phyloP scores from a whole-genome alignment of 1,284 basidiomycete species.

The Cystobasidium slooffiae region DNA sequence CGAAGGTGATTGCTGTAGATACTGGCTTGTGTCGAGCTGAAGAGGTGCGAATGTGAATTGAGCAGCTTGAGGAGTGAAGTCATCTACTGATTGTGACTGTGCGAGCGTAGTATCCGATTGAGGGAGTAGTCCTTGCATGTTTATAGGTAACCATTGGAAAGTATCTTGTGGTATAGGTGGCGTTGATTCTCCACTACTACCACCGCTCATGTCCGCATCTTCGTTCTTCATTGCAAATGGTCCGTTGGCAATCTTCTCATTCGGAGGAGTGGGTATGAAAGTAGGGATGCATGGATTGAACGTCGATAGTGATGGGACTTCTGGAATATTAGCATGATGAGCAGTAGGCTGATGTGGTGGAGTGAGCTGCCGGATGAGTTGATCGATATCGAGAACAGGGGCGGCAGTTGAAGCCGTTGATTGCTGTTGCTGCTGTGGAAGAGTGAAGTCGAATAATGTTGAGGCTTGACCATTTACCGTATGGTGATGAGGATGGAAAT shows the following conservation, averaged over 20 bases:
- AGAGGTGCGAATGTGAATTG: conserved; percentile 17
- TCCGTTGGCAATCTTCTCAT: background rate
- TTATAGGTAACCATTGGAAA: conserved; percentile 15
- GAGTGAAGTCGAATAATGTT: conserved; percentile 1
- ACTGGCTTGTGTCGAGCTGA: conserved; percentile 19
- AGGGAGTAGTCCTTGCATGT: conserved; percentile 14
- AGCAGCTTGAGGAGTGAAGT: conserved; percentile 18
- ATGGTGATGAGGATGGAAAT: background rate
- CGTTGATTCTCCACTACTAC: background rate
- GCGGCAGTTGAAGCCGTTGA: background rate
- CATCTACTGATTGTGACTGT: background rate
- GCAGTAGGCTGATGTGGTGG: background rate
- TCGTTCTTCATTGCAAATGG: conserved; percentile 3
- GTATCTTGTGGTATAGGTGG: conserved; percentile 5
- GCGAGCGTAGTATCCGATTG: background rate
- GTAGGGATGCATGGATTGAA: background rate
- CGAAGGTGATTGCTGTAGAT: conserved; percentile 11
- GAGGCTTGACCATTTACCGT: background rate
- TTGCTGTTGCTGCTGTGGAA: background rate
- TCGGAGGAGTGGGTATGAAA: background rate
- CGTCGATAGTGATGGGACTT: too few species aligned
- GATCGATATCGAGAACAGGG: conserved; percentile 26
- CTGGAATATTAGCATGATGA: background rate
- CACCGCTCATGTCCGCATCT: background rate
- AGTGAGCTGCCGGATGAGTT: conserved; percentile 28